Conservation (phyloP, 2,329 filamentous ascomycete species). For the Gnomoniopsis smithogilvyi region DNA sequence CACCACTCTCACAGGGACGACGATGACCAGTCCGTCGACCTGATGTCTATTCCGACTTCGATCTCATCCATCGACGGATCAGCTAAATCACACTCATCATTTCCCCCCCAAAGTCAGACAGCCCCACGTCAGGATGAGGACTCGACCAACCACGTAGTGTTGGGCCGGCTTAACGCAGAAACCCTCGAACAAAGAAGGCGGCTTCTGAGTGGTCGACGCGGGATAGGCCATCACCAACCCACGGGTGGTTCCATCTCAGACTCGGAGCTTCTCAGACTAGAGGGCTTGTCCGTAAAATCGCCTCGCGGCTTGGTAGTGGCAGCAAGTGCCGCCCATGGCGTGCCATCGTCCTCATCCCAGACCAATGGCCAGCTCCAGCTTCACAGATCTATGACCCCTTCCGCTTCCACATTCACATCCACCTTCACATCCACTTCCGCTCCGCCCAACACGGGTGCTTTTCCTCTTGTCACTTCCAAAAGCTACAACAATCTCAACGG, state of each 20-base stretch:
- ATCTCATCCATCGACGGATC: conserved; percentile 7
- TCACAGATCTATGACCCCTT: background rate
- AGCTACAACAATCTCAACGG: background rate
- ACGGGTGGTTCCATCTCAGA: conserved; percentile 28
- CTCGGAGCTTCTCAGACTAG: conserved; percentile 29
- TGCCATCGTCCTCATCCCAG: conserved; percentile 3
- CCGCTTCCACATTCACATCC: background rate
- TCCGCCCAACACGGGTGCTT: background rate
- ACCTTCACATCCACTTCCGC: background rate
- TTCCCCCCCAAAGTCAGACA: background rate
- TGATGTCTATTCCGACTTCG: conserved; percentile 5
- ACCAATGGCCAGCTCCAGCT: background rate
- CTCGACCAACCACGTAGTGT: conserved; percentile 14
- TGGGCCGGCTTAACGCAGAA: conserved; percentile 17
- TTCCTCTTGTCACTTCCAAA: background rate
- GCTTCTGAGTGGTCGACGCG: conserved; percentile 18
- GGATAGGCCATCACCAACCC: conserved; percentile 10
- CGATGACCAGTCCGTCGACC: conserved; percentile 1
- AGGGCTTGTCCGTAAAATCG: conserved; percentile 30
- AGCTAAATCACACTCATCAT: background rate
- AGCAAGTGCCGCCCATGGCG: background rate
- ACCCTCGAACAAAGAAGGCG: conserved; percentile 18
- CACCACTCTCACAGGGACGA: conserved; percentile 1
- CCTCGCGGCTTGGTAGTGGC: conserved; percentile 17
- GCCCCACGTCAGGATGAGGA: background rate